Percentiles rank a stretch among this genome's conserved stretches.
Conservation (phyloP, 2,329 filamentous ascomycete species). For the Elsinoe australis region DNA sequence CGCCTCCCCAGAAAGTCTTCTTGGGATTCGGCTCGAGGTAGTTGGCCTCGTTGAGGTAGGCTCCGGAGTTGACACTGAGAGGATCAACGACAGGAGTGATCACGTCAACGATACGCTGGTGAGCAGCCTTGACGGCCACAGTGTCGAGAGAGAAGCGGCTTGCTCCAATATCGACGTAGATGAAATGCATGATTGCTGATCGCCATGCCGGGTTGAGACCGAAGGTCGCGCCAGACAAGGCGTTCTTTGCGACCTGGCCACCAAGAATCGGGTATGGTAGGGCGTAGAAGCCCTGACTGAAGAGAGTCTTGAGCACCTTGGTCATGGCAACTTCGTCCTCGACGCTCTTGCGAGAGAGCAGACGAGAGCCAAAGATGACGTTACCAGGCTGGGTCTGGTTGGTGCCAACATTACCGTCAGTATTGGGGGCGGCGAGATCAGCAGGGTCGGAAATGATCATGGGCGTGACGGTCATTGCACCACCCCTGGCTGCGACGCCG, state of each 20-base stretch:
- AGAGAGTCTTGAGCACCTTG: conserved; percentile 6
- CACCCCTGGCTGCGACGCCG: conserved; percentile 1
- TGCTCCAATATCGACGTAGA: conserved; percentile 3
- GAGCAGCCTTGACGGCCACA: conserved; percentile 11
- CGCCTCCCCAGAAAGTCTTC: conserved; percentile 37
- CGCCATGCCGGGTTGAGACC: conserved; percentile 20
- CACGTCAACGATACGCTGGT: conserved; percentile 19
- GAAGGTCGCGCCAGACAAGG: conserved; percentile 15
- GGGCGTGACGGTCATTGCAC: not conserved
- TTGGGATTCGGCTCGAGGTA: conserved; percentile 37
- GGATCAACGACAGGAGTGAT: conserved; percentile 34
- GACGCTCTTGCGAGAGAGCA: conserved; percentile 18
- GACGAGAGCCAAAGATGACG: conserved; percentile 18
- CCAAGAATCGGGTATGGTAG: conserved; percentile 11
- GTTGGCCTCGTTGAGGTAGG: conserved; percentile 26
- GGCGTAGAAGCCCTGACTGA: conserved; percentile 1
- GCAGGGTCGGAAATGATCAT: conserved; percentile 3
- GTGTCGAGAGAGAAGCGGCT: not conserved
- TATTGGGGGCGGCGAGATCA: conserved; percentile 5
- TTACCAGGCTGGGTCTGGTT: conserved; percentile 15
- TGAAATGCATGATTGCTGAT: conserved; percentile 14
- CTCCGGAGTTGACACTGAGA: conserved; percentile 33
- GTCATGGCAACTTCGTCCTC: not conserved
- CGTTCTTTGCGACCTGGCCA: conserved; percentile 10
- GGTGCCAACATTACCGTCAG: conserved; percentile 9